Conservation (phyloP, 2,329 filamentous ascomycete species). For the Fusarium subtropicale region DNA sequence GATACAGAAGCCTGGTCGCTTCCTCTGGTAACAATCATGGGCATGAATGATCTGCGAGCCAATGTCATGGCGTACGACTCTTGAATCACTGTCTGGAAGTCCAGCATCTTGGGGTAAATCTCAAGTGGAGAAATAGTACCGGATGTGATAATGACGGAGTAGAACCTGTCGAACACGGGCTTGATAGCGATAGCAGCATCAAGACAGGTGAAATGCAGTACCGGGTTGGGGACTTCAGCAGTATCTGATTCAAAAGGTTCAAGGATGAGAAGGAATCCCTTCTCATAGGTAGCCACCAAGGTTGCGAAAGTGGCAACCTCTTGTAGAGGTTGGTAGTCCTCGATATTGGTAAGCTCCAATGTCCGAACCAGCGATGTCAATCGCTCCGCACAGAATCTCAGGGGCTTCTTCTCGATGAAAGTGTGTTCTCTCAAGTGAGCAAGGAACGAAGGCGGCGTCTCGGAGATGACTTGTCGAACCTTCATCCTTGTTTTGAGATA, state of each 20-base stretch:
- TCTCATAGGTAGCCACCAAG: constrained; percentile 95
- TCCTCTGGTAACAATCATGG: constrained; percentile 96
- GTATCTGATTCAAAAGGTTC: constrained; percentile 97
- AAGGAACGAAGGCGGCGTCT: constrained; percentile 94
- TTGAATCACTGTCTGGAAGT: constrained; percentile 91
- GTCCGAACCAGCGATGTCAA: constrained; percentile 94
- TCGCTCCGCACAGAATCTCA: constrained; percentile 94
- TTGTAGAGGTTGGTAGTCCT: constrained; percentile 96
- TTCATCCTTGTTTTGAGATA: constrained; percentile 99
- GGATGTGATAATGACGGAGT: constrained; percentile 97
- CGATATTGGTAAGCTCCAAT: constrained; percentile 94
- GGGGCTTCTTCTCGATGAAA: constrained; percentile 95
- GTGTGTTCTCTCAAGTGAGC: constrained; percentile 94
- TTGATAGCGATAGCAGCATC: constrained; percentile 98
- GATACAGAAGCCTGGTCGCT: constrained; percentile 94
- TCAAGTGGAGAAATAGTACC: constrained; percentile 96
- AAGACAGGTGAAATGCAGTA: constrained; percentile 96
- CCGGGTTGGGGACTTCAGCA: constrained; percentile 93
- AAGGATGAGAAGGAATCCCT: constrained; percentile 94
- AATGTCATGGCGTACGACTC: constrained; percentile 98
- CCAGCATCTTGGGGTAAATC: constrained; percentile 99
- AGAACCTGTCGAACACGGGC: constrained; percentile 96
- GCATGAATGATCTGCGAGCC: constrained; percentile 92
- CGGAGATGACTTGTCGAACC: constrained; percentile 95
- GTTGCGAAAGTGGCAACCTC: constrained; percentile 98